Conservation (phyloP, 768 basidiomycete genomes). For the Boletus edulis region DNA sequence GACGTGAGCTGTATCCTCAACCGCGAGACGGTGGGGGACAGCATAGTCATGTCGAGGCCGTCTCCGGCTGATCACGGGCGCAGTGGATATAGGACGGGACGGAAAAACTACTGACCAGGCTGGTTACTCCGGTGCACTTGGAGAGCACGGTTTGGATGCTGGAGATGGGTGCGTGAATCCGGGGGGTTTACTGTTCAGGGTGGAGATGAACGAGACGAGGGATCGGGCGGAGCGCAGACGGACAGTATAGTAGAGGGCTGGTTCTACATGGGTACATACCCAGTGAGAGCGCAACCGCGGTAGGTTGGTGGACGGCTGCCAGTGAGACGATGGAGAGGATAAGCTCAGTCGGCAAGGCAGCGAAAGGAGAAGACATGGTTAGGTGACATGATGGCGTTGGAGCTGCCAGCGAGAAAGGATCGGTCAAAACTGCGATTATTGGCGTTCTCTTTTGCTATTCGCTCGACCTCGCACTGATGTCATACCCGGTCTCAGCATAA, state of each 20-base stretch:
- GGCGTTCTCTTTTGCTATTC: no score
- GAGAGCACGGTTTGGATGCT: neutral
- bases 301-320: conserved; percentile 24
- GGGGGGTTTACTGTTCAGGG: neutral
- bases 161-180: neutral
- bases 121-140: neutral
- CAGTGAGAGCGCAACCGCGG: neutral
- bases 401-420: no score
- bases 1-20: conserved; percentile 22
- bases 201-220: neutral
- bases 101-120: conserved; percentile 29
- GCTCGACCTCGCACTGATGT: no score
- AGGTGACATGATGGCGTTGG: neutral
- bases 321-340: conserved; percentile 36
- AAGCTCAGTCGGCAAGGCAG: conserved; percentile 30
- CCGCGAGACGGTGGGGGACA: conserved; percentile 31
- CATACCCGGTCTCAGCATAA: no score
- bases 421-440: no score
- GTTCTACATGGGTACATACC: neutral
- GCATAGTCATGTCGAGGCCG: conserved; percentile 32
- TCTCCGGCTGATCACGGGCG: conserved; percentile 1
- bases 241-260: conserved; percentile 1
- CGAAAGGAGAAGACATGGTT: conserved; percentile 8
- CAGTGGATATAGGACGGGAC: conserved; percentile 24
- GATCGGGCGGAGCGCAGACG: conserved; percentile 1